Evolutionary conservation across 2,329 filamentous ascomycete genomes (phyloP).

Genomic region (Aspergillus tanneri): DNA sequence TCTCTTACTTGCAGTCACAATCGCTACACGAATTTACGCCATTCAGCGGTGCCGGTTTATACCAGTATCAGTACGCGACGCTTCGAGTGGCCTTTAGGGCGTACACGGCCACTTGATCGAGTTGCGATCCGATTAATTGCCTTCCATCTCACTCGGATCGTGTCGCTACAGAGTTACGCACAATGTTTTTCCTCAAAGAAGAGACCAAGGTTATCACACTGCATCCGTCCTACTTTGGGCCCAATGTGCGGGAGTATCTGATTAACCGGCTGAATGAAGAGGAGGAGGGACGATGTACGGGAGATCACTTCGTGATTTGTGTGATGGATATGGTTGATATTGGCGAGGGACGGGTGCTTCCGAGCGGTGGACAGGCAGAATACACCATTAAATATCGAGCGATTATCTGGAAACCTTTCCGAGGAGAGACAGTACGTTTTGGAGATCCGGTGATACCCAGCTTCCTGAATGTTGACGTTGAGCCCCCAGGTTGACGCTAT

Average conservation of each 20-base stretch:
- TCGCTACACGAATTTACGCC: conserved; percentile 2
- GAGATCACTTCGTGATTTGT: conserved; percentile 95
- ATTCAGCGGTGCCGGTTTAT: no score
- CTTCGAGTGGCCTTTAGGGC: neutral
- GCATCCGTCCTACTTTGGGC: conserved; percentile 95
- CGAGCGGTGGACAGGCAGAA: conserved; percentile 86
- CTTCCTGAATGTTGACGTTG: conserved; percentile 28
- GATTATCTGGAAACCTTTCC: conserved; percentile 96
- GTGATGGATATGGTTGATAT: conserved; percentile 97
- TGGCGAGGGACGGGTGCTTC: conserved; percentile 87
- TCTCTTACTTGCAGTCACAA: conserved; percentile 2
- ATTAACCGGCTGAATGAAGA: conserved; percentile 86
- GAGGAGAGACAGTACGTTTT: conserved; percentile 84
- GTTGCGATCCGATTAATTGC: neutral
- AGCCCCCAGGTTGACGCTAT: conserved; percentile 80
- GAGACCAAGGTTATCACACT: conserved; percentile 92
- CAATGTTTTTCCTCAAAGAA: conserved; percentile 98
- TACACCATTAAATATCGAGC: conserved; percentile 94
- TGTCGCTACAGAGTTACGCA: conserved; percentile 24
- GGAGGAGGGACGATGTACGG: conserved; percentile 92
- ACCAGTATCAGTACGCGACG: neutral
- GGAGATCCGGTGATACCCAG: conserved; percentile 5
- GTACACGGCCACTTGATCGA: neutral
- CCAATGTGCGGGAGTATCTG: conserved; percentile 88
- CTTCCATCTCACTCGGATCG: neutral